Percentiles rank a stretch among this genome's conserved stretches.
These are phyloP conservation scores for Acorus gramineus DNA, from an alignment of 106 monocot species.

Conservation along the genomic window DNA sequence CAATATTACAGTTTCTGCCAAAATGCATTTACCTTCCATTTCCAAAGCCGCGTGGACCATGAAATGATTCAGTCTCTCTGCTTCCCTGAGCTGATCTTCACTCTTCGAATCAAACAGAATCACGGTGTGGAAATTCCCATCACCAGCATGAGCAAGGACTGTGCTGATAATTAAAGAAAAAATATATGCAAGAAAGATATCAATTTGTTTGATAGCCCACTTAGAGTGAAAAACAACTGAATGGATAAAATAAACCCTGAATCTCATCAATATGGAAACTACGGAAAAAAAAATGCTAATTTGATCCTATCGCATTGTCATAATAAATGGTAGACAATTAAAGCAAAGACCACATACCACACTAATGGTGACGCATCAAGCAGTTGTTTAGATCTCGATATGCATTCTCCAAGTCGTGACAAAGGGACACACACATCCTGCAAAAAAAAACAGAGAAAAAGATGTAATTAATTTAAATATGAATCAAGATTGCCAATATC, in stretches of 20 bases:
- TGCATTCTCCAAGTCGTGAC: constrained; percentile 88
- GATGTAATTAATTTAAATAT: background rate
- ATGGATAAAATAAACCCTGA: too few species aligned
- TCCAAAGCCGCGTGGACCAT: constrained; percentile 88
- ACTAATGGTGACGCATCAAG: constrained; percentile 72
- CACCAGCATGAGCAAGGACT: constrained; percentile 99
- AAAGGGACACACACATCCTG: constrained; percentile 99
- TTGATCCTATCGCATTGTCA: too few species aligned
- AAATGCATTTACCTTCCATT: constrained; percentile 69
- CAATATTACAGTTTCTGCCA: background rate
- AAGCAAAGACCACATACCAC: constrained; percentile 35
- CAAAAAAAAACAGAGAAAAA: constrained; percentile 6
- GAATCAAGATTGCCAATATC: background rate
- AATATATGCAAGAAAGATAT: background rate
- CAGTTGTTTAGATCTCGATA: constrained; percentile 69
- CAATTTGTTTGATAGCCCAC: background rate
- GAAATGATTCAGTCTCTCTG: constrained; percentile 77
- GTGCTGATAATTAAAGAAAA: constrained; percentile 25
- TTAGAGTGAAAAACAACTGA: too few species aligned
- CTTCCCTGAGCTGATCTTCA: constrained; percentile 77
- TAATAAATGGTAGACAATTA: too few species aligned
- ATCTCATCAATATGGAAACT: too few species aligned
- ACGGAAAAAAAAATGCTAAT: too few species aligned
- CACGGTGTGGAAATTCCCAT: constrained; percentile 93
- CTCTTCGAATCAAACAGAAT: constrained; percentile 77